phyloP scores from a whole-genome alignment of 2,329 filamentous ascomycete genomes.

The Stylonectria norvegica region DNA sequence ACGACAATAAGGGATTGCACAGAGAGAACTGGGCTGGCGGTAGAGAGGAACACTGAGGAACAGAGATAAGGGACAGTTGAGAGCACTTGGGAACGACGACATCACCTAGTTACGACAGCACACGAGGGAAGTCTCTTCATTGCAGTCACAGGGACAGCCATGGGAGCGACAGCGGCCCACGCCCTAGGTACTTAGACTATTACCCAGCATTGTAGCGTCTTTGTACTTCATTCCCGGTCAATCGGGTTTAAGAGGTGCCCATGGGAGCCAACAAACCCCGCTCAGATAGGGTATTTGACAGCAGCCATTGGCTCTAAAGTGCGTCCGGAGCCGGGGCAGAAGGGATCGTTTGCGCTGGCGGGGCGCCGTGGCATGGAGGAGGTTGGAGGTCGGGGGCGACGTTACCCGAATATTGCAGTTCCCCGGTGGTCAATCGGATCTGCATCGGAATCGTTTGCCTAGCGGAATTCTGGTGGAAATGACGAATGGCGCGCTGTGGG shows the following conservation, averaged over 20 bases:
- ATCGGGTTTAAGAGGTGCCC: conserved; percentile 15
- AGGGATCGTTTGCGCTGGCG: too few relatives aligned
- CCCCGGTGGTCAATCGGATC: conserved; percentile 12
- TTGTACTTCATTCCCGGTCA: conserved; percentile 6
- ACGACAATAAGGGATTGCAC: background rate
- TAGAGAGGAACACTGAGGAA: background rate
- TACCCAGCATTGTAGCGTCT: background rate
- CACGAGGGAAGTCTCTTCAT: conserved; percentile 10
- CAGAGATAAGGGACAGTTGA: conserved; percentile 1
- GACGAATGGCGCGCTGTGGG: background rate
- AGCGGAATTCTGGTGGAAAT: background rate
- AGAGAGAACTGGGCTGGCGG: background rate
- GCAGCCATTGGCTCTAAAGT: conserved; percentile 14
- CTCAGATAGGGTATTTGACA: conserved; percentile 13
- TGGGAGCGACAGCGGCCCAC: background rate
- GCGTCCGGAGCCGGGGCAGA: conserved; percentile 24
- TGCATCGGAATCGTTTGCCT: conserved; percentile 4
- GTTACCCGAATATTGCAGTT: too few relatives aligned
- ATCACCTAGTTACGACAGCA: conserved; percentile 1
- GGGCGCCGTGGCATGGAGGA: conserved; percentile 4
- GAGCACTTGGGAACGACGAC: conserved; percentile 3
- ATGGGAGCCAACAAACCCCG: conserved; percentile 15
- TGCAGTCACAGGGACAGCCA: conserved; percentile 11
- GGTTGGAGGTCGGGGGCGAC: conserved; percentile 7
- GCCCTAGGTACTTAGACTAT: background rate